Base-by-base conservation (phyloP, 1,284 basidiomycete genomes). In the Puccinia brachypodii region DNA sequence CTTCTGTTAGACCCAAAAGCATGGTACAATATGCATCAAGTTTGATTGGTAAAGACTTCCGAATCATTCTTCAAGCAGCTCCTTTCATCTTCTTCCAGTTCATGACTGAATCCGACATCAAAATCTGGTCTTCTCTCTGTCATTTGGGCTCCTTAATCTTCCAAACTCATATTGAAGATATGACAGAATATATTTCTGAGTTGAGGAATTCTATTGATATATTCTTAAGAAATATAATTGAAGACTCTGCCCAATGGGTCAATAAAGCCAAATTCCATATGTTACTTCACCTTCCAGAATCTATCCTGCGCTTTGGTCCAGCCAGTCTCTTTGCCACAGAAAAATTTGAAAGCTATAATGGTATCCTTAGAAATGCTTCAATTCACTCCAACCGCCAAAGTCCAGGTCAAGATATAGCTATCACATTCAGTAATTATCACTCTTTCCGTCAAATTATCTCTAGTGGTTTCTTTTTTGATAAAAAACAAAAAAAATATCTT, bases 61-160 rank as follows among this genome's bases (percentile, higher is more conserved):
- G 86, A 3, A 84, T 76, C 0, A 86, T 88, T 40, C 84, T 85
- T 2, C 88, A 88, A 68, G 85, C 85, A n/a, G 87, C 87, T 0
- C 87, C 86, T 0, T 87, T 87, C 85, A 87, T 87, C 0, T 78
- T 88, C 0, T 83, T 87, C 66, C 87, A 85, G 44, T 72, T 87
- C 3, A 73, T 86, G 14, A 42, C 84, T 0, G 9, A 33, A 0
- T 81, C 84, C 0, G 82, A 83, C n/a, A 84, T 84, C 62, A 83
- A 83, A 0, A 83, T 86, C 2, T 88, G 88, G 87, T 42, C 84
- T 3, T 77, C 86, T 3, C 83, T 88, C 0, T 85, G 85, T 0
- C 85, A 83, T 44, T 83, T 88, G 0, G 82, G 87, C 2, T 86
- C 87, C 0, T 81, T 88, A 0, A 84, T 88, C 3, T 88, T 87